These are phyloP conservation scores for Alternaria burnsii DNA, from an alignment of 2,329 filamentous ascomycete species.

Conservation along the genomic window DNA sequence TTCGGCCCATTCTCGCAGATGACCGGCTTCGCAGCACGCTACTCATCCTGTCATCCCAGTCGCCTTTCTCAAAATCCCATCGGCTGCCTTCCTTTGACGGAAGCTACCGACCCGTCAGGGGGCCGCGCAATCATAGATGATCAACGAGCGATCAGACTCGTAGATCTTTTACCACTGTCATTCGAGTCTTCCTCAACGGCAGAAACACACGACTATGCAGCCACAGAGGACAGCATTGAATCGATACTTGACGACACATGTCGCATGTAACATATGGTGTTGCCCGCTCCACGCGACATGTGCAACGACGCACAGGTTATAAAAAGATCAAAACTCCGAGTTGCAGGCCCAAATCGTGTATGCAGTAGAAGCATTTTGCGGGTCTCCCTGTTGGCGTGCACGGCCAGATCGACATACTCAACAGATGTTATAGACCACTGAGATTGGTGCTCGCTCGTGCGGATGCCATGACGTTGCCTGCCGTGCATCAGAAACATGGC, in stretches of 20 bases:
- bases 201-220: constrained; percentile 1
- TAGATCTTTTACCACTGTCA: constrained; percentile 25
- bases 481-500: constrained; percentile 22
- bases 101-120: constrained; percentile 35
- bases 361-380: constrained; percentile 6
- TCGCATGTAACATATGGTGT: constrained; percentile 13
- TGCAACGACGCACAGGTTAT: constrained; percentile 24
- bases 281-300: constrained; percentile 23
- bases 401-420: constrained; percentile 31
- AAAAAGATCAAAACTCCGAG: constrained; percentile 5
- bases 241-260: constrained; percentile 29
- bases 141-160: constrained; percentile 25
- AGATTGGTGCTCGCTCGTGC: constrained; percentile 27
- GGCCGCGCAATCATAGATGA: constrained; percentile 34
- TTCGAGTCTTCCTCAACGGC: neutral
- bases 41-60: constrained; percentile 7
- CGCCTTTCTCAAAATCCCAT: constrained; percentile 18
- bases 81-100: constrained; percentile 35
- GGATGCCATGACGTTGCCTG: constrained; percentile 18
- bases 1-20: constrained; percentile 17
- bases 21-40: constrained; percentile 3
- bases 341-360: neutral
- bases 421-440: constrained; percentile 23
- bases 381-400: constrained; percentile 9
- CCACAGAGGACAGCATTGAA: constrained; percentile 26